phyloP scores from a whole-genome alignment of 169 alveolate species.

The Cryptosporidium muris region DNA sequence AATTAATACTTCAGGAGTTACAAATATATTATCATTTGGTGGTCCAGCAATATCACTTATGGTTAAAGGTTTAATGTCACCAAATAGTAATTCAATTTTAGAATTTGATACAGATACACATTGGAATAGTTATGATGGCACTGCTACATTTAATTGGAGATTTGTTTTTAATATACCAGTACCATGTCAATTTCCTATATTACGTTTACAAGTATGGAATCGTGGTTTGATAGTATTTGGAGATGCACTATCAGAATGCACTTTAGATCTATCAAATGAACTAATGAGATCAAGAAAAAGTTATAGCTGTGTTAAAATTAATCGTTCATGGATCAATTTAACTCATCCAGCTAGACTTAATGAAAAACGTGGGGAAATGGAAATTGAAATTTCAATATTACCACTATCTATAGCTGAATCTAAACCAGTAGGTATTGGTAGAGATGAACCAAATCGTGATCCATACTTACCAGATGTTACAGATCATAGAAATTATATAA shows the following conservation, averaged over 20 bases:
- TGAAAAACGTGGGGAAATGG: constrained; percentile 85
- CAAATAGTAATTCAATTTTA: constrained; percentile 38
- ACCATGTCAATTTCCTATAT: constrained; percentile 84
- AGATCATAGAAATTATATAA: constrained; percentile 85
- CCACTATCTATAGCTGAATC: constrained; percentile 83
- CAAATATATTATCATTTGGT: constrained; percentile 60
- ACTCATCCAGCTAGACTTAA: constrained; percentile 82
- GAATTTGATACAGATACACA: constrained; percentile 85
- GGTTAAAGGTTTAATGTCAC: constrained; percentile 71
- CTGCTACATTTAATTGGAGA: constrained; percentile 89
- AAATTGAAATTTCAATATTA: constrained; percentile 84
- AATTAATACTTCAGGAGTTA: constrained; percentile 49
- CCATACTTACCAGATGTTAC: constrained; percentile 88
- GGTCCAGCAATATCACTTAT: constrained; percentile 61
- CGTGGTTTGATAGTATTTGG: constrained; percentile 67
- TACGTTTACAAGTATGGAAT: constrained; percentile 83
- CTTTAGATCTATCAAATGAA: constrained; percentile 61
- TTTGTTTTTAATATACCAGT: constrained; percentile 83
- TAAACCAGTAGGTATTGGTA: constrained; percentile 88
- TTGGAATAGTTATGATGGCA: constrained; percentile 89
- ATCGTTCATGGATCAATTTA: constrained; percentile 55
- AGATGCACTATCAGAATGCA: constrained; percentile 67
- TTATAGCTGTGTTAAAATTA: constrained; percentile 40
- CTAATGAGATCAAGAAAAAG: constrained; percentile 60
- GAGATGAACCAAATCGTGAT: constrained; percentile 89